Conservation (phyloP, 345 rosid species). For the Aquilaria malaccensis region DNA sequence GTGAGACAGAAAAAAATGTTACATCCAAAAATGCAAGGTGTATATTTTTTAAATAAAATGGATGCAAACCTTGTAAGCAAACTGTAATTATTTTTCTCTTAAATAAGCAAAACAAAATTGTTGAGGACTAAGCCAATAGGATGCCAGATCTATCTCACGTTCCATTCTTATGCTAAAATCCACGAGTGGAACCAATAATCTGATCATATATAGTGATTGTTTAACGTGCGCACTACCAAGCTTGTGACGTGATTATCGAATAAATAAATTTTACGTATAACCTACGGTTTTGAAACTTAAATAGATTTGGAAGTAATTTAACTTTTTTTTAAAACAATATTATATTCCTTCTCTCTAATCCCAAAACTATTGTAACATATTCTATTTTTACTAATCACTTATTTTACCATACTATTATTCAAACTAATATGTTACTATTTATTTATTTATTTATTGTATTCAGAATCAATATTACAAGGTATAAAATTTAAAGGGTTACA, state of each 20-base stretch:
- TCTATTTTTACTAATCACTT: no score
- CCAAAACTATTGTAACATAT: neutral
- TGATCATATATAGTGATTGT: neutral
- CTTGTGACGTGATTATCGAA: neutral
- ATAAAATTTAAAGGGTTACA: no score
- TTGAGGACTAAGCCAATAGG: neutral
- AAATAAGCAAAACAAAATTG: no score
- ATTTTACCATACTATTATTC: no score
- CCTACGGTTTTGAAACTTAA: neutral
- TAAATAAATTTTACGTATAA: neutral
- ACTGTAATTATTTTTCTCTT: no score
- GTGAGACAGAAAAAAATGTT: neutral
- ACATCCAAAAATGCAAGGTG: no score
- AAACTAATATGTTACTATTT: no score
- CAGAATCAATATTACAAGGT: no score
- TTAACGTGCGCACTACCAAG: no score
- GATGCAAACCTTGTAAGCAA: no score
- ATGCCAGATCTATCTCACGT: slow-evolving; percentile 5
- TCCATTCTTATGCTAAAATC: slow-evolving; percentile 6
- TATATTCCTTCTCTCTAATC: neutral
- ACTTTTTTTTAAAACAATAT: neutral
- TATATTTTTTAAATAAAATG: no score
- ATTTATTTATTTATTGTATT: no score
- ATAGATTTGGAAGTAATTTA: neutral
- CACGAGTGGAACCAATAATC: slow-evolving; percentile 1